Base-by-base conservation (phyloP, 192 early-diverging fungal genomes). In the Umbelopsis vinacea region DNA sequence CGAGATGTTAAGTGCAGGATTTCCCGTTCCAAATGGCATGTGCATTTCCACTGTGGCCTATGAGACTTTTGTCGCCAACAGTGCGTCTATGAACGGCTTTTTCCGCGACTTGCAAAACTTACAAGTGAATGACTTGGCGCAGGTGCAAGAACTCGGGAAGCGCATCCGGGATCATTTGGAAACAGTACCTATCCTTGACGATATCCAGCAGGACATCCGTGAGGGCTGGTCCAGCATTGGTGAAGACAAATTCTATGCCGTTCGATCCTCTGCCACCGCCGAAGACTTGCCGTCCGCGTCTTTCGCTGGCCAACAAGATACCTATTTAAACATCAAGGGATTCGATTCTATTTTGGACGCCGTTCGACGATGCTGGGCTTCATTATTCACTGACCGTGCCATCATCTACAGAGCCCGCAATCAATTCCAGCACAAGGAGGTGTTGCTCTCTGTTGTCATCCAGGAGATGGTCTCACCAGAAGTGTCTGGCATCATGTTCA, bases 291-390 rank as follows among this genome's bases (percentile, higher is more conserved):
- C 83, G 12, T 79, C 78, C 6, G 83, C 83, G 26, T 82, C 80
- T 12, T 85, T 85, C 47, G 84, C 84, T 17, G 84, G 84, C n/a
- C 84, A 85, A 63, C 83, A 85, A 43, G 84, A 85, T n/a, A 82
- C 79, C 12, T 85, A 80, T 73, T 63, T 85, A 23, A 85, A 85
- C 66, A 73, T 85, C 26, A 71, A 72, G 29, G 78, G 81, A 1
- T 79, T 79, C 63, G 74, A 79, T 21, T 74, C 72, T 24, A 77
- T 85, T 66, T 37, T 85, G 14, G 57, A 52, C 12, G 84, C 84
- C 1, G 70, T 78, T 24, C 73, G 79, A 47, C 81, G 73, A 38
- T 85, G 84, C 66, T 85, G 78, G 76, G 73, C 83, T 6, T 81
- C 79, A 1, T 74, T 85, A 3, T 85, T 84, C 55, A 85, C 84